Conservation (phyloP, 1,284 basidiomycete species). For the Pseudozyma sp. region DNA sequence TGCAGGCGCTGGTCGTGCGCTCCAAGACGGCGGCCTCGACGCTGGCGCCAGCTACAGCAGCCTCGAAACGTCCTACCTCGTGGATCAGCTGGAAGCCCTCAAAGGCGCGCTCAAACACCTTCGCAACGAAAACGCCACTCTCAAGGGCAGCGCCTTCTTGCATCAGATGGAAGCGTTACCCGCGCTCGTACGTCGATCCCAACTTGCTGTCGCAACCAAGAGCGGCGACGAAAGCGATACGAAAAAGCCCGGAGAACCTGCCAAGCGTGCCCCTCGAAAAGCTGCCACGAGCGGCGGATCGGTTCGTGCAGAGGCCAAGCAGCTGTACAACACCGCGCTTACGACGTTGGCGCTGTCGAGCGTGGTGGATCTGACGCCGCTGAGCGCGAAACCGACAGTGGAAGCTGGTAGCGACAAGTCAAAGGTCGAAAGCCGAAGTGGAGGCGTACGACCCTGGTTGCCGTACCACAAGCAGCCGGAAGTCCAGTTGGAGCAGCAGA, state of each 20-base stretch:
- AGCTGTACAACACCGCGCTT: conserved; percentile 20
- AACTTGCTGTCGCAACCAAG: conserved; percentile 1
- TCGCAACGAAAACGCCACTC: conserved; percentile 87
- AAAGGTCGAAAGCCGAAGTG: neutral
- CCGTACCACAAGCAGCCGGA: conserved; percentile 42
- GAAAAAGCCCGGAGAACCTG: conserved; percentile 34
- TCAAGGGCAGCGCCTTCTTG: conserved; percentile 88
- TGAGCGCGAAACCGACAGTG: conserved; percentile 5
- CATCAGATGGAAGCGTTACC: conserved; percentile 81
- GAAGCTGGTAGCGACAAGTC: neutral
- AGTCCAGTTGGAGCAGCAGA: conserved; percentile 30
- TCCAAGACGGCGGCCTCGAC: conserved; percentile 14
- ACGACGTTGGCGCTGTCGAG: conserved; percentile 41
- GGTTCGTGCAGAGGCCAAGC: conserved; percentile 16
- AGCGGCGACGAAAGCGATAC: conserved; percentile 42
- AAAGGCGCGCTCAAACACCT: conserved; percentile 88
- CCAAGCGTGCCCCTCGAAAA: conserved; percentile 14
- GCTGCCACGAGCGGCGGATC: neutral
- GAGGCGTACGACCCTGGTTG: conserved; percentile 26
- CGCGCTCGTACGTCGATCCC: conserved; percentile 12
- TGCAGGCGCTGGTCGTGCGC: neutral
- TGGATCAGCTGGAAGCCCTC: conserved; percentile 82
- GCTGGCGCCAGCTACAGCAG: conserved; percentile 35
- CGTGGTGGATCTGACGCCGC: conserved; percentile 53
- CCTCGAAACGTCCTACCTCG: conserved; percentile 51